Evolutionary conservation across 148 eudicot species (phyloP), one percentile per base, ranked within the genome.

Genomic region (Cornus suecica): DNA sequence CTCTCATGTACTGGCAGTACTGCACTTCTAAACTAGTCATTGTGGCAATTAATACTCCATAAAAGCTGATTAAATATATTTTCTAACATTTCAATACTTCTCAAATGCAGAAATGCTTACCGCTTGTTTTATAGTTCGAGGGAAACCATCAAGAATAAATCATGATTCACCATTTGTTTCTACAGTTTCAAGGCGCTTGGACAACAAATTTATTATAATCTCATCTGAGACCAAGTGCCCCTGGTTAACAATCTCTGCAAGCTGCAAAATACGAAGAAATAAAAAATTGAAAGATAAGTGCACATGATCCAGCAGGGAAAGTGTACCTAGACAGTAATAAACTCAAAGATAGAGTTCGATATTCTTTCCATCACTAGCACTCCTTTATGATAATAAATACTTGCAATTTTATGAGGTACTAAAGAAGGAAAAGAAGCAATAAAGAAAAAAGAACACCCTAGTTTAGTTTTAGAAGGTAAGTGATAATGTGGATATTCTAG

Each of bases 141-240:
- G 98, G 77, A 94, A 94, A 65, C 98, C 98, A 71, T 94, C 98
- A 58, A 94, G 98, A 72, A 94, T 88, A 85, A 94, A 94, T 52
- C 98, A 97, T 2, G 92, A 80, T 88, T 90, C 91, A 74, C 94
- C 98, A 66, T 86, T 87, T 25, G 87, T 80, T 70, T 87, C 89
- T 74, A 88, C 97, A 75, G 82, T 89, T 81, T 91, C 92, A 84
- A 94, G 97, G 71, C 90, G 90, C 79, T 86, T 87, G 52, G 98
- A 94, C 72, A 94, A 80, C 37, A 94, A 78, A 76, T 88, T 86
- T 74, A 94, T 80, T 77, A 94, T 87, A 73, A 91, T 82, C 70
- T 91, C 94, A 78, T 94, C 98, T 37, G 98, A 87, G 69, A 94
- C 92, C 77, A 94, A 79, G 48, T 86, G 81, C 56, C 98, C 98